Percentiles rank a stretch among this genome's conserved stretches.
Conservation (phyloP, 2,329 filamentous ascomycete genomes). For the Pestalotiopsis sp. region DNA sequence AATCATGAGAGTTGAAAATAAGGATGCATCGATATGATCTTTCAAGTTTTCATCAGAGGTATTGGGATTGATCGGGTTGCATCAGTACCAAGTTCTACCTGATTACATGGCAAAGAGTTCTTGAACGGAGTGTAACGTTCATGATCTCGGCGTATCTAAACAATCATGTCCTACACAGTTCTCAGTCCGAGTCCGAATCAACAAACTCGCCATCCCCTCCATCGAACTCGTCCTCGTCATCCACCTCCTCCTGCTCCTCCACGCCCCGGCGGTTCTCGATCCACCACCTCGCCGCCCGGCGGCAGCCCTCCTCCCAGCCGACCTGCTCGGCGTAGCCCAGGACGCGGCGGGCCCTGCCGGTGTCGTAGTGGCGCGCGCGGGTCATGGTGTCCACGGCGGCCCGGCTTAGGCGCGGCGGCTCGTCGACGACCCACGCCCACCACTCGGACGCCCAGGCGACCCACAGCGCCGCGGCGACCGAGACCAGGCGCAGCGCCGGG, state of each 20-base stretch:
- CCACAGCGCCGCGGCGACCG: background rate
- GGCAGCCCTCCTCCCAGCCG: conserved; percentile 8
- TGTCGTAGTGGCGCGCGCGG: background rate
- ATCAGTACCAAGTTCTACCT: too few relatives aligned
- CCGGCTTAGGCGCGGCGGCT: background rate
- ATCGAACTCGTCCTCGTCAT: background rate
- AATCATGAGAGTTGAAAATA: too few relatives aligned
- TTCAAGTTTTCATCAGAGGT: too few relatives aligned
- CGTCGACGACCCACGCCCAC: conserved; percentile 2
- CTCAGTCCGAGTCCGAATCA: background rate
- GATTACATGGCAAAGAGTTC: too few relatives aligned
- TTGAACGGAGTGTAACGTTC: too few relatives aligned
- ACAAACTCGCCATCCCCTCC: background rate
- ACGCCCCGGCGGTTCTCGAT: background rate
- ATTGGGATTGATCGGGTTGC: too few relatives aligned
- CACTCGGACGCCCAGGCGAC: background rate
- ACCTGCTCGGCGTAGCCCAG: conserved; percentile 2
- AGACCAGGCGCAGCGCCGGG: background rate
- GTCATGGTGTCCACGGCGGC: background rate
- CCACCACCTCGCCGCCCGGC: conserved; percentile 1
- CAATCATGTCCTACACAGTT: too few relatives aligned
- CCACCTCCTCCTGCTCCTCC: background rate
- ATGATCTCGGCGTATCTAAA: too few relatives aligned
- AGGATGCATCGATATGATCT: too few relatives aligned
- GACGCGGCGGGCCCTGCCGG: background rate